A percentile compares a stretch with the other conserved stretches of the same genome.
phyloP scores from a whole-genome alignment of 2,329 filamentous ascomycete species.

The Aspergillus aculeatus region DNA sequence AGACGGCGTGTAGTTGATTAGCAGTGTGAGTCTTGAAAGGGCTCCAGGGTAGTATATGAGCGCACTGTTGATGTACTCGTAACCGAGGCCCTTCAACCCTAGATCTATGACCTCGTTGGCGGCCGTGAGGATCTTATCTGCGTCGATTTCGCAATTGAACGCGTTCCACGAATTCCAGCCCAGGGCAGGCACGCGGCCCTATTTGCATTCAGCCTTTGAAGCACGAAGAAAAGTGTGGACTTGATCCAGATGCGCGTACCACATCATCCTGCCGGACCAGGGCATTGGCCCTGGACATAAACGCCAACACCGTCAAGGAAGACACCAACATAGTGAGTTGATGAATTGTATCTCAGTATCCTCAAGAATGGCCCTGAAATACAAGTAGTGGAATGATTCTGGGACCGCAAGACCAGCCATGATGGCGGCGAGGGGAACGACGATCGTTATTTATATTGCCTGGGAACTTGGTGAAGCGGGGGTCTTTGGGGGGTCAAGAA shows the following conservation, averaged over 20 bases:
- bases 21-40: too few species aligned
- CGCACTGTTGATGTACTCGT: slow-evolving; percentile 47
- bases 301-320: slow-evolving; percentile 12
- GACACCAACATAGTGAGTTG: not conserved
- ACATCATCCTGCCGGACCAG: slow-evolving; percentile 29
- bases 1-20: not conserved
- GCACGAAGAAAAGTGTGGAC: not conserved
- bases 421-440: not conserved
- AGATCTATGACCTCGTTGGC: slow-evolving; percentile 47
- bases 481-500: not conserved
- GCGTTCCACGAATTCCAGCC: slow-evolving; percentile 51
- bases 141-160: slow-evolving; percentile 49
- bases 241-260: slow-evolving; percentile 17
- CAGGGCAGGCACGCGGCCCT: slow-evolving; percentile 35
- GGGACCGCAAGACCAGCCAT: not conserved
- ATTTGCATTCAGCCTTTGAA: not conserved
- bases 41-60: too few species aligned
- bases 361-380: not conserved
- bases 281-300: slow-evolving; percentile 21
- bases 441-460: not conserved
- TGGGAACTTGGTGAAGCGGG: not conserved
- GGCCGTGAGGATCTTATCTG: slow-evolving; percentile 47
- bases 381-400: not conserved
- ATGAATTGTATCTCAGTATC: not conserved
- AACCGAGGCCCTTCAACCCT: slow-evolving; percentile 51